Percentiles rank a stretch among this genome's conserved stretches.
phyloP scores from a whole-genome alignment of 495 filamentous ascomycete species.

The Hypoxylon lenormandii region DNA sequence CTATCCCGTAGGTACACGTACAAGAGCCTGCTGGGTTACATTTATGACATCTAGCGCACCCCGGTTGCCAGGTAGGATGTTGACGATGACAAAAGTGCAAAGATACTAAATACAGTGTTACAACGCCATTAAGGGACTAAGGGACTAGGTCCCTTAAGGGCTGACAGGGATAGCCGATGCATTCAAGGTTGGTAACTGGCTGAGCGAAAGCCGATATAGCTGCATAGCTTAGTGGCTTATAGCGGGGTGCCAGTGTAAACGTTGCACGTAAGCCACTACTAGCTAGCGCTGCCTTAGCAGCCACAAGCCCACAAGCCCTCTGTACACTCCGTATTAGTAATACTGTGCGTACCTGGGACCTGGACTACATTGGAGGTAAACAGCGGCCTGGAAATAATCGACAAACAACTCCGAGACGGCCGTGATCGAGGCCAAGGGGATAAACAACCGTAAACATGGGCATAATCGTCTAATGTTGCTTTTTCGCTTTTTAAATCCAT shows the following conservation, averaged over 20 bases:
- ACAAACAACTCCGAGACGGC: slow-evolving; percentile 30
- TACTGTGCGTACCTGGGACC: not conserved
- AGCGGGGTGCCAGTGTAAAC: not conserved
- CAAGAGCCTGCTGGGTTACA: not conserved
- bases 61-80: slow-evolving; percentile 21
- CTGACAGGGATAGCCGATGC: not conserved
- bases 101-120: not conserved
- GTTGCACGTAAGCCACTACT: not conserved
- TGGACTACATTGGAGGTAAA: slow-evolving; percentile 10
- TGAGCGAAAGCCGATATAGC: not conserved
- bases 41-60: slow-evolving; percentile 15
- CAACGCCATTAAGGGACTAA: not conserved
- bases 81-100: not conserved
- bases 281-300: not conserved
- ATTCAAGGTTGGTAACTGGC: not conserved
- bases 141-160: too few species aligned
- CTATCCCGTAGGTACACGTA: too few species aligned
- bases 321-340: not conserved
- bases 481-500: slow-evolving; percentile 15
- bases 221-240: not conserved
- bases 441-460: slow-evolving; percentile 35
- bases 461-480: slow-evolving; percentile 3
- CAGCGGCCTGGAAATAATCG: slow-evolving; percentile 27
- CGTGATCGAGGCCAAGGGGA: slow-evolving; percentile 24
- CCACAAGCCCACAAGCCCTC: not conserved